These are phyloP conservation scores for Colletotrichum sp. DNA, from an alignment of 2,329 filamentous ascomycete species.

Conservation along the genomic window DNA sequence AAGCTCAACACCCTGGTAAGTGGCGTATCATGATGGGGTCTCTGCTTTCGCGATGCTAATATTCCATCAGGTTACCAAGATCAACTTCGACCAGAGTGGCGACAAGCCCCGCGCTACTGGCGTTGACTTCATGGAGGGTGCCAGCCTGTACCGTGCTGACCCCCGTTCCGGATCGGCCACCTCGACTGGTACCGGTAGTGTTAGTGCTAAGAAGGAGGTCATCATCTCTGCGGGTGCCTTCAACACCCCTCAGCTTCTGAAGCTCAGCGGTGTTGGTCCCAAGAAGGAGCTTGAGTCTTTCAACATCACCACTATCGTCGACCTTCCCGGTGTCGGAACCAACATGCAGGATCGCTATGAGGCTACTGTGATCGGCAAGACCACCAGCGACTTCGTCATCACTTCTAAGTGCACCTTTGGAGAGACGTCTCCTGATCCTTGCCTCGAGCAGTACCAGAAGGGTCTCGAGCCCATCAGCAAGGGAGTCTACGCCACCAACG, in stretches of 20 bases:
- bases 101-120: conserved; percentile 34
- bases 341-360: conserved; percentile 53
- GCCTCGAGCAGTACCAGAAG: conserved; percentile 36
- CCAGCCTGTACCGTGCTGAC: conserved; percentile 47
- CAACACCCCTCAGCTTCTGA: conserved; percentile 57
- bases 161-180: conserved; percentile 36
- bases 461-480: conserved; percentile 27
- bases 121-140: conserved; percentile 38
- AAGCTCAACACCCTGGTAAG: conserved; percentile 24
- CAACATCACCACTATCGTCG: conserved; percentile 48
- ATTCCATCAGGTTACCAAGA: conserved; percentile 33
- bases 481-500: conserved; percentile 48
- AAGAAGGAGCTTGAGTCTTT: conserved; percentile 44
- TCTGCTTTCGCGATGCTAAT: background rate
- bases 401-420: conserved; percentile 36
- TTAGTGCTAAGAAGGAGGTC: conserved; percentile 43
- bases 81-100: conserved; percentile 37
- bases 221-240: conserved; percentile 55
- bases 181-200: background rate
- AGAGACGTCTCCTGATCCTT: conserved; percentile 37
- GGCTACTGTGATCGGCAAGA: conserved; percentile 23
- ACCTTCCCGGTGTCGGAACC: conserved; percentile 55
- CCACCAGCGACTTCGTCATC: conserved; percentile 28
- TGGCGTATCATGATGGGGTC: rapidly evolving
- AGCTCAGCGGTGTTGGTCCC: conserved; percentile 55